Percentiles rank a stretch among this genome's conserved stretches.
Conservation (phyloP, 2,329 filamentous ascomycete genomes). For the Fusarium staphyleae region DNA sequence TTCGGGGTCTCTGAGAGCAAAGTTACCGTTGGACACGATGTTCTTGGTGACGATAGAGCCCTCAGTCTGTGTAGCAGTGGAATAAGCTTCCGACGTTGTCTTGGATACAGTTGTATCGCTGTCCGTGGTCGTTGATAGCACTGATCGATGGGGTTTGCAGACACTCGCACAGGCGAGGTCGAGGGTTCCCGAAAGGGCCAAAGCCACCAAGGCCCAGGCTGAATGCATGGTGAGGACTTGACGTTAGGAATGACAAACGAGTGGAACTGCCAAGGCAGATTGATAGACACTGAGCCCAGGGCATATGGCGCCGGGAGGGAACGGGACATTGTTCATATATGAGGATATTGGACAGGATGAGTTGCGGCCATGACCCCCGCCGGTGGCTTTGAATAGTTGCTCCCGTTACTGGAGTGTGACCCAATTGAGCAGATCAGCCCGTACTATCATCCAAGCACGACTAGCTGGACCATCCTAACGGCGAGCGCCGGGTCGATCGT, state of each 20-base stretch:
- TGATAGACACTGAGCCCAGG: no score
- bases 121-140: not conserved
- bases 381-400: no score
- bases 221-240: constrained; percentile 23
- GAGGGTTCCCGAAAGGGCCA: constrained; percentile 20
- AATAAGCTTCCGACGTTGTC: not conserved
- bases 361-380: no score
- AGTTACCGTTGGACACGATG: not conserved
- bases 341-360: no score
- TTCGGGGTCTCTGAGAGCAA: not conserved
- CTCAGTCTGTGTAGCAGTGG: not conserved
- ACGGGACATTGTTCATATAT: no score
- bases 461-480: no score
- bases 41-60: constrained; percentile 11
- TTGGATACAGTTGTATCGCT: not conserved
- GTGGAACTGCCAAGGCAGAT: not conserved
- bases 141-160: constrained; percentile 15
- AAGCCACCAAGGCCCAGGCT: constrained; percentile 19
- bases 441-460: no score
- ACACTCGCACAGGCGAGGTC: constrained; percentile 17
- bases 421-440: no score
- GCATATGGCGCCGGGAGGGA: no score
- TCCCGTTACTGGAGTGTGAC: no score
- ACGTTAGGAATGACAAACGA: not conserved
- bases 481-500: no score